phyloP scores from a whole-genome alignment of 768 basidiomycete species.

The Peribolospora baueri region DNA sequence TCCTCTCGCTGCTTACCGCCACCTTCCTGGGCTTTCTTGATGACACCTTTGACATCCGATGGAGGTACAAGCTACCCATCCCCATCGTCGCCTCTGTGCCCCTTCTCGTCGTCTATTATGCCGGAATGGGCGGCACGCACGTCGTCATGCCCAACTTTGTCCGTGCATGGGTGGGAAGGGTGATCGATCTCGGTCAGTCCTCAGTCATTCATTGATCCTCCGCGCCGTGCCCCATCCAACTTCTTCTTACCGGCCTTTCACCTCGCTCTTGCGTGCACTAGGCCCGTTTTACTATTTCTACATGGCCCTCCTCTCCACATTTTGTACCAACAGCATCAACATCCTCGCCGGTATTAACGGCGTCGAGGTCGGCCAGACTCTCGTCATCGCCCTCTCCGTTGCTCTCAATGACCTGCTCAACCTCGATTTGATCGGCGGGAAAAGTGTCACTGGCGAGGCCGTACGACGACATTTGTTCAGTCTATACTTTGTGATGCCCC shows the following conservation, averaged over 20 bases:
- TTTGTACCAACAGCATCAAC: slow-evolving; percentile 93
- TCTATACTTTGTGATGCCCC: slow-evolving; percentile 85
- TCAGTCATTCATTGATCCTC: not conserved
- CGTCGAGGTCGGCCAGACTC: slow-evolving; percentile 75
- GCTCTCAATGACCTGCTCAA: slow-evolving; percentile 79
- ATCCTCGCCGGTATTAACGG: slow-evolving; percentile 96
- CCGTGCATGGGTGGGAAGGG: slow-evolving; percentile 24
- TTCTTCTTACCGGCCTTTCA: not conserved
- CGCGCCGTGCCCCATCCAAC: not conserved
- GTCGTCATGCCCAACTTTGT: slow-evolving; percentile 76
- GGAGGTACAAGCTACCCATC: slow-evolving; percentile 92
- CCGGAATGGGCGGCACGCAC: slow-evolving; percentile 75
- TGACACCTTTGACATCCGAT: slow-evolving; percentile 93
- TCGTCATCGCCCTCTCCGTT: slow-evolving; percentile 75
- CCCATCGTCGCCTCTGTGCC: slow-evolving; percentile 90
- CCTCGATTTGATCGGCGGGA: slow-evolving; percentile 58
- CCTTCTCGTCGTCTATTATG: slow-evolving; percentile 83
- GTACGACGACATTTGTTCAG: slow-evolving; percentile 88
- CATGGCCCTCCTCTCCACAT: slow-evolving; percentile 86
- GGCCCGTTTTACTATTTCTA: slow-evolving; percentile 89
- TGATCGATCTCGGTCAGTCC: slow-evolving; percentile 62
- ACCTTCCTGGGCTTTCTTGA: slow-evolving; percentile 88
- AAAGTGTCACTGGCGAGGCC: slow-evolving; percentile 59
- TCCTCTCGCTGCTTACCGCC: slow-evolving; percentile 76
- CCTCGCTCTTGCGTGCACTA: slow-evolving; percentile 16